phyloP scores from a whole-genome alignment of 2,329 filamentous ascomycete species.

The Aspergillus arachidicola region DNA sequence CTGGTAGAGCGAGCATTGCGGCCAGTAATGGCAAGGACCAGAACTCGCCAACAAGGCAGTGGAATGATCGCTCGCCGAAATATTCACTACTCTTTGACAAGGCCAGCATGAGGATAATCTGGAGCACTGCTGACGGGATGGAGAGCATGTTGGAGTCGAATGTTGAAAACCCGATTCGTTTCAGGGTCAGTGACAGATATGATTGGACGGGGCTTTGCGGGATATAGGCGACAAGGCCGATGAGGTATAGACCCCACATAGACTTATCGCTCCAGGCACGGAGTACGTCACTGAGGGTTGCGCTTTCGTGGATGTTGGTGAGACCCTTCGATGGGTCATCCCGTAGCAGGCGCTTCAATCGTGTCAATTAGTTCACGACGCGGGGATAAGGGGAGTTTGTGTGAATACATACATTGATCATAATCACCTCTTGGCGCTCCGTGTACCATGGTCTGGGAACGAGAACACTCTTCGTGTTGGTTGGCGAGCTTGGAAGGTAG shows the following conservation, averaged over 20 bases:
- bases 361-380: background rate
- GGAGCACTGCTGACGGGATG: slow-evolving; percentile 39
- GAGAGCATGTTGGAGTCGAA: slow-evolving; percentile 36
- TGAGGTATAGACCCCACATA: slow-evolving; percentile 55
- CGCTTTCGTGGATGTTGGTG: slow-evolving; percentile 49
- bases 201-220: slow-evolving; percentile 51
- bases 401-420: slow-evolving; percentile 26
- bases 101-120: slow-evolving; percentile 55
- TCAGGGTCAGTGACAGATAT: slow-evolving; percentile 60
- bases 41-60: slow-evolving; percentile 54
- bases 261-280: slow-evolving; percentile 50
- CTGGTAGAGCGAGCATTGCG: slow-evolving; percentile 51
- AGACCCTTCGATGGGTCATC: slow-evolving; percentile 59
- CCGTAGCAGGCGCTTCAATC: slow-evolving; percentile 48
- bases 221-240: slow-evolving; percentile 50
- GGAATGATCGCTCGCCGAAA: slow-evolving; percentile 56
- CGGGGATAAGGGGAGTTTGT: too few species aligned
- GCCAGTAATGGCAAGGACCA: slow-evolving; percentile 57
- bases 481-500: slow-evolving; percentile 33
- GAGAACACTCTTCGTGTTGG: slow-evolving; percentile 28
- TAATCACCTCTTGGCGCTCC: slow-evolving; percentile 32
- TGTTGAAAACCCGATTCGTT: slow-evolving; percentile 30
- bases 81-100: slow-evolving; percentile 53
- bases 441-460: slow-evolving; percentile 29
- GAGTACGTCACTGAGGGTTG: slow-evolving; percentile 48